Base-by-base conservation (phyloP, 345 rosid species). In the Mercurialis annua region DNA sequence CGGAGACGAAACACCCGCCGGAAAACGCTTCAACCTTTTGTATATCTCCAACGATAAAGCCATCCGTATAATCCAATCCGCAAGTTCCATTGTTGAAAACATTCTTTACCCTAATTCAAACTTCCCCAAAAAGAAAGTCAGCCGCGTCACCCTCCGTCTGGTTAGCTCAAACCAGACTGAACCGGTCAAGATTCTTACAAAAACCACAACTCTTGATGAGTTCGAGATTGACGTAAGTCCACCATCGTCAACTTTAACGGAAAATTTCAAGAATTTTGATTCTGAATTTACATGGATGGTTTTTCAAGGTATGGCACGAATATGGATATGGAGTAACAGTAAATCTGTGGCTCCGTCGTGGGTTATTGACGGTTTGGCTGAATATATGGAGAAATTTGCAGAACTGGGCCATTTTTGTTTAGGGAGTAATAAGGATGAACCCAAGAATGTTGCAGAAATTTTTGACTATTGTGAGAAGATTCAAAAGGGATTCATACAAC, bases 11-110 rank as follows among this genome's bases (percentile, higher is more conserved):
- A 17, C 62, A 17, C 29, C 43, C 0, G 31, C 14, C 9, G 55
- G 81, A 1, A 65, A 65, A 40, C 81, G 62, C 34, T 87, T 90
- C 69, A 6, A 44, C 9, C 83, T 90, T 58, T 71, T 80, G 40
- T 87, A 78, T 70, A 65, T 78, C 15, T 81, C 86, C 40, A 84
- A 84, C 70, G 96, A 85, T 72, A 72, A 82, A 8, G 88, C 76
- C 36, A 69, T 73, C 5, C 72, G 89, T 54, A 64, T 85, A 9
- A 54, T 87, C 66, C 86, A 73, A 16, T 64, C 71, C 69, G 52
- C 86, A 0, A 80, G 84, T 68, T 18, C 62, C 57, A 73, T 75
- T 27, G 81, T 71, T 21, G 84, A 83, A 60, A 79, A 64, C 67
- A 20, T 76, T 51, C 89, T 90, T 61, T 80, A 84, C 29, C n/a